Base-by-base conservation (phyloP, 176 grass and related monocot genomes). In the Triticum timopheevii region DNA sequence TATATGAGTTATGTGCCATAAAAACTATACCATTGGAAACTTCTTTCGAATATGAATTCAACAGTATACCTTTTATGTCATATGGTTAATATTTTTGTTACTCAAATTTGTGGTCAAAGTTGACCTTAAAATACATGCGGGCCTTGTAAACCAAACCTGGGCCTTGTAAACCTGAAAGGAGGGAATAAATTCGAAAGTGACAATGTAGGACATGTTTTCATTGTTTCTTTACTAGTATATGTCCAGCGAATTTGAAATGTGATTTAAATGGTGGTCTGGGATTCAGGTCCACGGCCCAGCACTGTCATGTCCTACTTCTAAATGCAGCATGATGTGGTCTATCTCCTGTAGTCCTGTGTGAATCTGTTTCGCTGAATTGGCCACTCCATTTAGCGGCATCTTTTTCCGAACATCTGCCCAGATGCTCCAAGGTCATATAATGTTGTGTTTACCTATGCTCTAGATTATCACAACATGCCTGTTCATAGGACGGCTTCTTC, bases 211-310 rank as follows among this genome's bases (percentile, higher is more conserved):
- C 71, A 59, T 22, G 16, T 23, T 71, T 44, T 62, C 33, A 62
- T 1, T 3, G 30, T 54, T 75, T 65, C 16, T 56, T 30, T 50
- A 83, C 24, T 40, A 72, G 33, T 49, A 75, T 24, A 36, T 61
- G 72, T 22, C 4, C 83, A 66, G 34, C 7, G 6, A 54, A 38
- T 67, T 36, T 85, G 16, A 58, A 56, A 36, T 13, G 34, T 78
- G 33, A 25, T 69, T 82, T 44, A 74, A 68, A 80, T 75, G 44
- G 47, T 83, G 61, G 15, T 59, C 17, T 62, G 19, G 17, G 75
- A 88, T 70, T 86, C 24, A 88, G 59, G 85, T 61, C 85, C 85
- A 91, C 70, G 61, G 74, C 70, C 61, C 69, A 70, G 50, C 15
- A 61, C 61, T 80, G 76, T 23, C 69, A 64, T 84, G 38, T 79